phyloP scores from a whole-genome alignment of 2,329 filamentous ascomycete genomes.

The Hypocrella siamensis region DNA sequence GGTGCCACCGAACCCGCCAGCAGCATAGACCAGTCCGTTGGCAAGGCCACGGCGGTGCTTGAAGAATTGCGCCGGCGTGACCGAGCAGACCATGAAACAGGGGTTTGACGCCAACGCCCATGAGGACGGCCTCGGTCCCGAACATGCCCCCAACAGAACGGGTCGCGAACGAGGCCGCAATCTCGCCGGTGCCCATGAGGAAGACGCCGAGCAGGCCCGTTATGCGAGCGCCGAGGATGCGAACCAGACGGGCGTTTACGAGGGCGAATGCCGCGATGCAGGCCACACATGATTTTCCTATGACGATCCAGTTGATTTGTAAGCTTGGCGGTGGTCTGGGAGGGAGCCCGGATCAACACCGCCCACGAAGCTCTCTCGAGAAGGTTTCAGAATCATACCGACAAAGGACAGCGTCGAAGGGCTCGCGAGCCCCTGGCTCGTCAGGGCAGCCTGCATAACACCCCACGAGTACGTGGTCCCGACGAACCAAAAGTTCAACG shows the following conservation, averaged over 20 bases:
- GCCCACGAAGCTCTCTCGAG: no score
- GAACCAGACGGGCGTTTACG: constrained; percentile 32
- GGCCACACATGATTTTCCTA: constrained; percentile 12
- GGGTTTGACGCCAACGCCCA: constrained; percentile 11
- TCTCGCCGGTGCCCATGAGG: constrained; percentile 30
- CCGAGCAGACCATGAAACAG: constrained; percentile 19
- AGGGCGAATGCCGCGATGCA: constrained; percentile 35
- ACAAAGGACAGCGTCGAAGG: constrained; percentile 42
- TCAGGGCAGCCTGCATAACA: constrained; percentile 40
- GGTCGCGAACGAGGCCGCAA: constrained; percentile 10
- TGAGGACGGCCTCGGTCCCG: constrained; percentile 8
- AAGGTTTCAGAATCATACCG: constrained; percentile 36
- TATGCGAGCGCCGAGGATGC: constrained; percentile 27
- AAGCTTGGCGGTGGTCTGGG: no score
- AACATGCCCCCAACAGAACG: constrained; percentile 13
- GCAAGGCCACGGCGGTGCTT: constrained; percentile 30
- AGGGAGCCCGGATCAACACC: no score
- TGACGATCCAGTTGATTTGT: background rate
- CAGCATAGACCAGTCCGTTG: constrained; percentile 31
- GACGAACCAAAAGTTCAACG: constrained; percentile 31
- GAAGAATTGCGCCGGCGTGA: constrained; percentile 34
- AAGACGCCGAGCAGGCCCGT: constrained; percentile 31
- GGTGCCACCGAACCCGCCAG: constrained; percentile 34
- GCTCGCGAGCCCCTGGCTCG: constrained; percentile 28
- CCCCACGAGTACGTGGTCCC: constrained; percentile 44